Evolutionary conservation across 106 monocot genomes (phyloP).

Genomic region (Dendrobium officinale): DNA sequence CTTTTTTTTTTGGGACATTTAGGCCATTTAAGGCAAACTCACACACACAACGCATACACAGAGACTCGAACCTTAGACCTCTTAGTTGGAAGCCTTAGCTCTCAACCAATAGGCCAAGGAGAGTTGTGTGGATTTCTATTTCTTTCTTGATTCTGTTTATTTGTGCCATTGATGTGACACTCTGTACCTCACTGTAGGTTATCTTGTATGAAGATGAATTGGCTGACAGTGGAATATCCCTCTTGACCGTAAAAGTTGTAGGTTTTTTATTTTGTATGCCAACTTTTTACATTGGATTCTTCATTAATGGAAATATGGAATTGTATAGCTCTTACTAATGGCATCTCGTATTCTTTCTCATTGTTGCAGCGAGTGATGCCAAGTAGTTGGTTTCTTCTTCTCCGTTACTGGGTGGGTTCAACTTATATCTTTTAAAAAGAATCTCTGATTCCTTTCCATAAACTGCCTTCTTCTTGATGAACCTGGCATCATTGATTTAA

Average conservation of each 20-base stretch:
- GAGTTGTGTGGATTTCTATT: no score
- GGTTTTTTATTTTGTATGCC: background rate
- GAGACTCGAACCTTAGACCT: no score
- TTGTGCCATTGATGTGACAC: background rate
- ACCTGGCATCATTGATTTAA: background rate
- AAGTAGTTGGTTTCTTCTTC: slow-evolving; percentile 91
- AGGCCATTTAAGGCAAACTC: no score
- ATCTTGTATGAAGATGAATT: slow-evolving; percentile 96
- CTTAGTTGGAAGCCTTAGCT: no score
- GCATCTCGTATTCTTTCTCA: slow-evolving; percentile 1
- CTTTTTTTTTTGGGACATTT: no score
- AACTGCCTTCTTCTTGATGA: background rate
- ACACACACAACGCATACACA: no score
- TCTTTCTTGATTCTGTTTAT: background rate
- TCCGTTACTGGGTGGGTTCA: slow-evolving; percentile 77
- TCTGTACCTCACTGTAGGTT: slow-evolving; percentile 37
- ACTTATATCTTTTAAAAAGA: background rate
- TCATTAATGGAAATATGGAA: background rate
- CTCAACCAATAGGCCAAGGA: no score
- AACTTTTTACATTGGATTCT: background rate
- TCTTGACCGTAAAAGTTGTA: slow-evolving; percentile 95
- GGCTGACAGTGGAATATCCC: slow-evolving; percentile 84
- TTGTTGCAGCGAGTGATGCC: slow-evolving; percentile 90
- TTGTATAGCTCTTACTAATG: background rate
- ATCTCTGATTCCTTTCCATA: background rate